phyloP scores from a whole-genome alignment of 83 land plant species.

The Picea mariana region DNA sequence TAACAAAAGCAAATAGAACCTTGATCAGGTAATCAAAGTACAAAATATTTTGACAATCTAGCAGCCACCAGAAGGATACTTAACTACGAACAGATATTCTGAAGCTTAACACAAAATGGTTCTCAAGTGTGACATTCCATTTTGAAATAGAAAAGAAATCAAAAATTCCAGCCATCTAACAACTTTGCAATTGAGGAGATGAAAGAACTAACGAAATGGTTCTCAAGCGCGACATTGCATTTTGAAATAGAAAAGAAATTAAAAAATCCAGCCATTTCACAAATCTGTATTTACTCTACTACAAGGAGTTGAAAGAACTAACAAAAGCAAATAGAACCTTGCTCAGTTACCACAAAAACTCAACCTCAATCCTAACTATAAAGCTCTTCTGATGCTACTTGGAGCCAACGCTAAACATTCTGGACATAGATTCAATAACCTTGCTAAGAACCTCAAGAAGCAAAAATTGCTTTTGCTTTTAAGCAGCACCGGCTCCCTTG shows the following conservation, averaged over 20 bases:
- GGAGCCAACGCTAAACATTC: not conserved
- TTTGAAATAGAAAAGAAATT: not conserved
- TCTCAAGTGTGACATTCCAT: not conserved
- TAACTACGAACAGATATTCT: no score
- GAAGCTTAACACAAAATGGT: not conserved
- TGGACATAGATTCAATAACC: no score
- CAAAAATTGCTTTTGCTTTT: slow-evolving; percentile 1
- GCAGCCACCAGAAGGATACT: no score
- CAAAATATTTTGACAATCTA: no score
- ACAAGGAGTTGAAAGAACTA: not conserved
- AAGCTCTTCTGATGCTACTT: not conserved
- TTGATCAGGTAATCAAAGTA: not conserved
- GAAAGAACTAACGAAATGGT: not conserved
- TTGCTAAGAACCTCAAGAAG: not conserved
- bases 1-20: not conserved
- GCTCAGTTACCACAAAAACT: not conserved
- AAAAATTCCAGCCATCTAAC: not conserved
- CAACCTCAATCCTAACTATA: not conserved
- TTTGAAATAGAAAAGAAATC: not conserved
- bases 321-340: not conserved
- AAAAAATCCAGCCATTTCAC: not conserved
- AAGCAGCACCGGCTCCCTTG: slow-evolving; percentile 40
- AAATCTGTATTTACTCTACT: not conserved
- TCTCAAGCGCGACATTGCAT: not conserved
- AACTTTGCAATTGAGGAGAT: not conserved